phyloP scores from a whole-genome alignment of 2,329 filamentous ascomycete genomes.

The Neopestalotiopsis sp. region DNA sequence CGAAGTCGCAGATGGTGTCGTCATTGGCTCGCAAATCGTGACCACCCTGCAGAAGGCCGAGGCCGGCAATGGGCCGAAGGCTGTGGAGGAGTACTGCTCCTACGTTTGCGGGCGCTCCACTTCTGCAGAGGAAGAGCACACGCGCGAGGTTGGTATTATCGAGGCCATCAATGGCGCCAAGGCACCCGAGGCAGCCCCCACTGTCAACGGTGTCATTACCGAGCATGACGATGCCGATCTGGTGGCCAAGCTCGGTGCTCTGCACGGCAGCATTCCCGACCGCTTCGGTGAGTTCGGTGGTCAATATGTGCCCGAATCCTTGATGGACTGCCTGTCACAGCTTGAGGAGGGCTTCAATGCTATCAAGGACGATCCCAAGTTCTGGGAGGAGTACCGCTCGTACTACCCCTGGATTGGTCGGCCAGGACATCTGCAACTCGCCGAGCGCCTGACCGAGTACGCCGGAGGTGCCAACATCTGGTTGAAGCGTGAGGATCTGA shows the following conservation, averaged over 20 bases:
- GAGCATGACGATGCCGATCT: conserved; percentile 58
- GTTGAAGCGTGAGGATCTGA: conserved; percentile 96
- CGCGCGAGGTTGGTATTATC: conserved; percentile 71
- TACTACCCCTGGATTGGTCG: conserved; percentile 98
- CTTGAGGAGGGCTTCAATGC: conserved; percentile 90
- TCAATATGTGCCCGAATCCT: conserved; percentile 94
- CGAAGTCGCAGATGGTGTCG: conserved; percentile 87
- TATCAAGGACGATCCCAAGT: conserved; percentile 83
- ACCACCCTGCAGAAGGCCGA: conserved; percentile 75
- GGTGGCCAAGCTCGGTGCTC: conserved; percentile 81
- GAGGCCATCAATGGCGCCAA: conserved; percentile 69
- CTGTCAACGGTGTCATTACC: conserved; percentile 70
- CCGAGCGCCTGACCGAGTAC: conserved; percentile 84
- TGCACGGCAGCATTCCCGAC: conserved; percentile 81
- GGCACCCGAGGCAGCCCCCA: conserved; percentile 63
- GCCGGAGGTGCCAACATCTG: conserved; percentile 95
- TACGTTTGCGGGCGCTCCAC: conserved; percentile 59
- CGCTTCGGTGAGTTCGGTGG: conserved; percentile 96
- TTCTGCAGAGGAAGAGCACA: conserved; percentile 43
- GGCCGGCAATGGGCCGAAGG: conserved; percentile 68
- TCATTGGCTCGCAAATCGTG: conserved; percentile 96
- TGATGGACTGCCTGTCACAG: conserved; percentile 95
- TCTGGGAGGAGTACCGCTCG: conserved; percentile 96
- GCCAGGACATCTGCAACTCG: conserved; percentile 88
- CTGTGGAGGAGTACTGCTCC: conserved; percentile 86